These are phyloP conservation scores for Leucosporidium creatinivorum DNA, from an alignment of 768 basidiomycete species.

Conservation along the genomic window DNA sequence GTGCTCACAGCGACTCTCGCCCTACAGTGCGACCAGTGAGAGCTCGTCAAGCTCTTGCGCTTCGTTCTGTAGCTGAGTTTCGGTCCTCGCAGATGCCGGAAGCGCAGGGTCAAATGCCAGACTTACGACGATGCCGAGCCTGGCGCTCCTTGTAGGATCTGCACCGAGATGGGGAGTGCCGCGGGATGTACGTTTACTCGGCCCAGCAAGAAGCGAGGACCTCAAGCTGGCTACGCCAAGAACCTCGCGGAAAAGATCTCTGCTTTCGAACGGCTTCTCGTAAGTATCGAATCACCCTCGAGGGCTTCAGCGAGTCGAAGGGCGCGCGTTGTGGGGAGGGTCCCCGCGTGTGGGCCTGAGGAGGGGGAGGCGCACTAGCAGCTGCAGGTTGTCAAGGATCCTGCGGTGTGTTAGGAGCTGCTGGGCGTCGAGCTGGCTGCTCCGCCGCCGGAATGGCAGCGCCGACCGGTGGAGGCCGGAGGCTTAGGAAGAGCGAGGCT, in stretches of 20 bases:
- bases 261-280: slow-evolving; percentile 16
- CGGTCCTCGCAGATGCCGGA: neutral
- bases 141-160: slow-evolving; percentile 27
- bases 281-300: neutral
- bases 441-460: too few species aligned
- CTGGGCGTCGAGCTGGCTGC: too few species aligned
- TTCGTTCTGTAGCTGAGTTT: too few species aligned
- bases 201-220: slow-evolving; percentile 22
- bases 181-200: slow-evolving; percentile 18
- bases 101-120: slow-evolving; percentile 19
- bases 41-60: too few species aligned
- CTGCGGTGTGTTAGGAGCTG: too few species aligned
- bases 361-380: too few species aligned
- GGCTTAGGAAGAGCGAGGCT: too few species aligned
- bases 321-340: neutral
- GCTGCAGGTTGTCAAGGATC: too few species aligned
- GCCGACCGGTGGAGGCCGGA: too few species aligned
- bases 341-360: too few species aligned
- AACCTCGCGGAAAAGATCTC: slow-evolving; percentile 13
- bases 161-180: slow-evolving; percentile 12
- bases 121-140: neutral
- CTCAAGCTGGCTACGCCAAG: slow-evolving; percentile 16
- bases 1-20: neutral
- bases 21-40: neutral
- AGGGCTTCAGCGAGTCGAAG: neutral